A percentile compares a stretch with the other conserved stretches of the same genome.
Conservation (phyloP, 805 yeast genomes). For the Kluyveromyces nonfermentans region DNA sequence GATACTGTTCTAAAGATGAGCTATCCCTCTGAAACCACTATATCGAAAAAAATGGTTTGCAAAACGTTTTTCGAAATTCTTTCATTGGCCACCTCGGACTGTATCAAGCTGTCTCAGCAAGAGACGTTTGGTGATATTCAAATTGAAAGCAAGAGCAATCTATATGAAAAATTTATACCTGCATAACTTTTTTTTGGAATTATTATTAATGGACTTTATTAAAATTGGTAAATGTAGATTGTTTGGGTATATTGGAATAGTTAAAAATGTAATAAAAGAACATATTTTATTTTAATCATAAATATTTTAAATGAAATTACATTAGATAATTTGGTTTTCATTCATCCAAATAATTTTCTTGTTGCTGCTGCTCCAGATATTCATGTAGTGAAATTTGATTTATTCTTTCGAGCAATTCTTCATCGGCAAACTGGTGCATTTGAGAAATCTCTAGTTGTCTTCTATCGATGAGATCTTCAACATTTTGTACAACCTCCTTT, state of each 20-base stretch:
- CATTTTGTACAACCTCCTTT: constrained; percentile 29
- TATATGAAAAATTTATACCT: constrained; percentile 25
- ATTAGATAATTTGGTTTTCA: too few relatives aligned
- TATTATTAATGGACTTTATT: neutral
- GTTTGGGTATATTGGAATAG: neutral
- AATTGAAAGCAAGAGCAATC: constrained; percentile 38
- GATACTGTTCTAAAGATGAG: constrained; percentile 8
- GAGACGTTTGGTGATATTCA: constrained; percentile 49
- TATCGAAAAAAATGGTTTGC: constrained; percentile 21
- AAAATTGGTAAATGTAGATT: neutral
- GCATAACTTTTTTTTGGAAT: constrained; percentile 8
- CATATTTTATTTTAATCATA: too few relatives aligned
- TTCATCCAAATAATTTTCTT: constrained; percentile 1
- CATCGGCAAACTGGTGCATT: constrained; percentile 26
- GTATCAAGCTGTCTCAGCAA: constrained; percentile 53
- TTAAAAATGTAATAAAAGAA: neutral
- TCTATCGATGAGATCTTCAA: constrained; percentile 29
- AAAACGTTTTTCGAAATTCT: constrained; percentile 66
- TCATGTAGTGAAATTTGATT: constrained; percentile 27
- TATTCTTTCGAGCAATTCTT: constrained; percentile 22
- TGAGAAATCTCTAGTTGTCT: constrained; percentile 20
- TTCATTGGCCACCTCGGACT: constrained; percentile 71
- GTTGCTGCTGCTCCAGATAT: constrained; percentile 20
- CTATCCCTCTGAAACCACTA: neutral
- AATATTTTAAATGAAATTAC: too few relatives aligned